Evolutionary conservation across 2,329 filamentous ascomycete genomes (phyloP), one percentile per base, ranked within the genome.

Genomic region (Trichothecium roseum): DNA sequence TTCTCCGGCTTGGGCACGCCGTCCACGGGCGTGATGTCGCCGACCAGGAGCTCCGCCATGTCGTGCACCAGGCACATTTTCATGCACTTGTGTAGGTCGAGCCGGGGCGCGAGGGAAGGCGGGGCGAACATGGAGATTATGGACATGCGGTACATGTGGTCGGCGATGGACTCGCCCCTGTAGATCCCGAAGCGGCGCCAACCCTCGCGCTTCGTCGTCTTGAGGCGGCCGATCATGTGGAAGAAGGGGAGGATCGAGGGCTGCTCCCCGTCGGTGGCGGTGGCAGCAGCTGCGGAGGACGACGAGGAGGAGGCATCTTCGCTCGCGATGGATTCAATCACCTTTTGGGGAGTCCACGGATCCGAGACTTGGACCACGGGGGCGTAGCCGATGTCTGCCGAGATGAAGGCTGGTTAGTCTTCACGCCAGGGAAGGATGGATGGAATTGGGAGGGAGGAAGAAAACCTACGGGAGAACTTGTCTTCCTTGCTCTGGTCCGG

Each of bases 141-240:
- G 34, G 88, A 86, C 91, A 98, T 98, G 62, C 91, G 87, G 63
- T 96, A 98, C 91, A 98, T 98, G 70, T 98, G 91, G 64, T 98
- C 91, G 36, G 85, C 74, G 53, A 98, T 95, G 2, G 86, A 94
- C 60, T 98, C 91, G 55, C 85, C 83, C 39, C 72, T 78, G 42
- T 62, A 46, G 46, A 98, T 86, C 28, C 78, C 78, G 55, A 95
- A 95, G 27, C 91, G 77, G 37, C 84, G 76, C 91, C 91, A 36
- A 18, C 29, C 24, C 12, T 33, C 33, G 29, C 29, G 15, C 29
- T 31, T 31, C 4, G 29, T 31, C 29, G 29, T 18, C 29, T 31
- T 31, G 29, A 31, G 29, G 29, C 15, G 15, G 12, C 17, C 29
- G 29, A 98, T 75, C 41, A 95, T 70, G 65, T 98, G 91, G 61